Percentiles rank a stretch among this genome's conserved stretches.
phyloP scores from a whole-genome alignment of 352 stramenopile genomes.

The Phytophthora kernoviae region DNA sequence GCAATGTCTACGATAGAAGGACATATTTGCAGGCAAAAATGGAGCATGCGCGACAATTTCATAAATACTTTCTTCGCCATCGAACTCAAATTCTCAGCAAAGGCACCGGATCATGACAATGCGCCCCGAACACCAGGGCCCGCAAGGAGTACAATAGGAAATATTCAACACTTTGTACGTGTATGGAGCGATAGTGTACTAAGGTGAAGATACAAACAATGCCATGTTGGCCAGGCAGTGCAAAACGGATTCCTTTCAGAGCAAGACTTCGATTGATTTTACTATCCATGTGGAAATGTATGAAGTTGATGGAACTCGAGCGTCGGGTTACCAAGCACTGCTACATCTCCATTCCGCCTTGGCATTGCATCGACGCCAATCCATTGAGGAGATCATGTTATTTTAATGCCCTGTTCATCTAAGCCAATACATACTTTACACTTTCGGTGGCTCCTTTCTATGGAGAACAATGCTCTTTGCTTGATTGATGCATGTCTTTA shows the following conservation, averaged over 20 bases:
- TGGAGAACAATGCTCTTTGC: no score
- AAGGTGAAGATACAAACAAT: conserved; percentile 59
- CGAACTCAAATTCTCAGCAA: conserved; percentile 57
- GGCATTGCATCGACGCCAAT: no score
- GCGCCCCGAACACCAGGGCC: conserved; percentile 22
- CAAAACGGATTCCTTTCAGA: conserved; percentile 37
- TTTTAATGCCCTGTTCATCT: no score
- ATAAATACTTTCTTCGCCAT: conserved; percentile 47
- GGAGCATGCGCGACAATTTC: conserved; percentile 42
- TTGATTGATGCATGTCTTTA: no score
- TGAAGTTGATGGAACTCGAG: no score
- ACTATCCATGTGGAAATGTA: conserved; percentile 68
- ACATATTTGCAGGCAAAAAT: no score
- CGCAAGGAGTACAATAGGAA: conserved; percentile 48
- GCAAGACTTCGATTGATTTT: conserved; percentile 60
- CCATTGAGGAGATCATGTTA: no score
- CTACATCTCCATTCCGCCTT: no score
- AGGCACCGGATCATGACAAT: conserved; percentile 31
- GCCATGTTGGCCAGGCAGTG: conserved; percentile 43
- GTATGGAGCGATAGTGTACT: conserved; percentile 70
- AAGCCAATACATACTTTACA: no score
- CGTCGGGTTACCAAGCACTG: no score
- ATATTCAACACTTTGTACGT: conserved; percentile 59
- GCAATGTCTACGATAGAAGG: no score
- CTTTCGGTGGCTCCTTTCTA: no score